Evolutionary conservation across 2,329 filamentous ascomycete genomes (phyloP), one percentile per base, ranked within the genome.

Genomic region (Penicillium sp.): DNA sequence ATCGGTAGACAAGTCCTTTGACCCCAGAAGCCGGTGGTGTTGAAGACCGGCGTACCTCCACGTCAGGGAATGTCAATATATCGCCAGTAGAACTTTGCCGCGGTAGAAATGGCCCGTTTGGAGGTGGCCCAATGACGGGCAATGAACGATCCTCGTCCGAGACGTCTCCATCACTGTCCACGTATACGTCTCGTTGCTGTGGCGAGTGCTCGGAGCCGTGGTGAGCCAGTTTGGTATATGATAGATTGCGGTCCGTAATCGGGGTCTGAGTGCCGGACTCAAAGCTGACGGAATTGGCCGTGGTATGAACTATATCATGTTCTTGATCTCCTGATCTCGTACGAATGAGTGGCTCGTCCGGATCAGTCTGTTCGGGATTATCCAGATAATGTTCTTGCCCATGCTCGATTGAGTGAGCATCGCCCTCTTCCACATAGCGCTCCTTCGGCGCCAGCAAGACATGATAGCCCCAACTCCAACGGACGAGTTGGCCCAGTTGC

Each of bases 391-490:
- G 67, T 20, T 66, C 67, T 47, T 73, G 71, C 7, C 72, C 75
- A 55, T 71, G 64, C 58, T 76, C 71, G 30, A 77, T 65, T 4
- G 71, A 66, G 18, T 69, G 72, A 40, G 73, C 66, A 35, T 76
- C 73, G 3, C 65, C 65, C 48, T 74, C 73, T 62, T 76, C 76
- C 47, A 76, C 65, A 59, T 77, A 78, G 21, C 78, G 73, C 18
- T 87, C 85, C 63, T 90, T 88, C 18, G 93, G 91, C 18, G 92
- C 92, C n/a, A 99, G 79, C 18, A 99, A 80, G 38, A 97, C 87
- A 66, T 96, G 91, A 72, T 96, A 97, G 11, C 94, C 94, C 94
- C 94, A 99, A 61, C 90, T 97, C 94, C 94, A 99, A 58, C 94
- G 85, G 20, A 99, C 87, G 24, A 97, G 79, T 74, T 99, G 94